Evolutionary conservation across 2,329 filamentous ascomycete species (phyloP).

Genomic region (Talaromyces sp.): DNA sequence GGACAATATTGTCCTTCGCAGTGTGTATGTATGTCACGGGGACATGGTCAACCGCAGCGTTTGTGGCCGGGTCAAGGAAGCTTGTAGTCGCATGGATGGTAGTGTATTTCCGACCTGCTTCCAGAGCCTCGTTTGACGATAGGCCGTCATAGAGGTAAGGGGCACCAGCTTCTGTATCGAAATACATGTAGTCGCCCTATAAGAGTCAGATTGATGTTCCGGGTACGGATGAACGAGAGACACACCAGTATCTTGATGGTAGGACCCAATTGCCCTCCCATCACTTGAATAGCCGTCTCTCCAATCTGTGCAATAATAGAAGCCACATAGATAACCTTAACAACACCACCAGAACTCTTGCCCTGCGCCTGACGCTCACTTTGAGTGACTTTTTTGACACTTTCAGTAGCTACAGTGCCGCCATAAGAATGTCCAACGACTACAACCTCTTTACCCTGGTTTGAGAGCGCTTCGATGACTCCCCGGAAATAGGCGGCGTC

Average conservation of each 20-base stretch:
- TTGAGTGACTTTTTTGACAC: slow-evolving; percentile 24
- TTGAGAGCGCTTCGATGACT: slow-evolving; percentile 28
- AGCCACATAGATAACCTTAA: slow-evolving; percentile 26
- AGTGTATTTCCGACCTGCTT: slow-evolving; percentile 21
- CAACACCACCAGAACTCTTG: slow-evolving; percentile 24
- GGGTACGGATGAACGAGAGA: not conserved
- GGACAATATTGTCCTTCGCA: slow-evolving; percentile 29
- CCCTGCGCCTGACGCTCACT: slow-evolving; percentile 21
- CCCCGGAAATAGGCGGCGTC: slow-evolving; percentile 31
- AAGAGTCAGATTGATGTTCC: not conserved
- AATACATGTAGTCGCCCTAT: slow-evolving; percentile 17
- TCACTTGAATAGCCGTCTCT: not conserved
- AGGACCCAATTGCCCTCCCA: slow-evolving; percentile 5
- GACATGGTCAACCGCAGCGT: slow-evolving; percentile 33
- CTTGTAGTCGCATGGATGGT: slow-evolving; percentile 29
- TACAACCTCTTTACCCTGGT: slow-evolving; percentile 24
- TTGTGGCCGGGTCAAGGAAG: slow-evolving; percentile 30
- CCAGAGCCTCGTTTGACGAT: not conserved
- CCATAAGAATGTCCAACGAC: slow-evolving; percentile 30
- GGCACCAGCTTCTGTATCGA: slow-evolving; percentile 8
- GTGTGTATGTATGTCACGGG: slow-evolving; percentile 34
- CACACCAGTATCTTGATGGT: slow-evolving; percentile 7
- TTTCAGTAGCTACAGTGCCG: slow-evolving; percentile 26
- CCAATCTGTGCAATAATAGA: slow-evolving; percentile 20
- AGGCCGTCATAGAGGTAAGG: slow-evolving; percentile 1